Conservation (phyloP, 345 rosid genomes). For the Adansonia digitata region DNA sequence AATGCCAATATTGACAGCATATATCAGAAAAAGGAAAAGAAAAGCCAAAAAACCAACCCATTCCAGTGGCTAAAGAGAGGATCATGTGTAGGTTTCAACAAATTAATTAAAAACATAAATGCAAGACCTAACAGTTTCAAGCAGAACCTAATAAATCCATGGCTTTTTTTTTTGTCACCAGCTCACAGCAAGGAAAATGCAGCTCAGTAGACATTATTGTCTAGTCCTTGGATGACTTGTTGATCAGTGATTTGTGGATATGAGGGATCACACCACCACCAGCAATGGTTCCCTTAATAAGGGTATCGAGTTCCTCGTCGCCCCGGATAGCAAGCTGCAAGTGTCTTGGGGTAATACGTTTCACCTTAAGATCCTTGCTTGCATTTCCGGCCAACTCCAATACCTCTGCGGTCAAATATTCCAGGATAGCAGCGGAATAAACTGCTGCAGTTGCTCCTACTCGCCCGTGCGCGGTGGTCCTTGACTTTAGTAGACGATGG, state of each 20-base stretch:
- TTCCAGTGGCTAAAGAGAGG: not conserved
- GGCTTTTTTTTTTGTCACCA: not conserved
- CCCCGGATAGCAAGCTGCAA: constrained; percentile 70
- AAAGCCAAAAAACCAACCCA: not conserved
- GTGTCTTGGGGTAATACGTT: constrained; percentile 65
- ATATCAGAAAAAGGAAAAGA: not conserved
- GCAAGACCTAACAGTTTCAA: not conserved
- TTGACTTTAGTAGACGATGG: constrained; percentile 55
- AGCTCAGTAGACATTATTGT: not conserved
- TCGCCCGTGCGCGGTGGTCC: constrained; percentile 63
- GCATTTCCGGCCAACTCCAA: constrained; percentile 69
- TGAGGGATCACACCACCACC: constrained; percentile 82
- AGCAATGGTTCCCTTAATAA: constrained; percentile 76
- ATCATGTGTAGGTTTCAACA: not conserved
- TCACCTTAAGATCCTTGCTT: constrained; percentile 71
- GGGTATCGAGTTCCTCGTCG: constrained; percentile 66
- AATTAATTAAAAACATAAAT: not conserved
- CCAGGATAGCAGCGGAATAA: constrained; percentile 62
- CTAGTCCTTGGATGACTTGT: constrained; percentile 58
- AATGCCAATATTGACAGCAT: not conserved
- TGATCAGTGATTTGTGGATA: constrained; percentile 72
- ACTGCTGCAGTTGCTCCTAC: constrained; percentile 77
- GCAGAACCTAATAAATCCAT: not conserved
- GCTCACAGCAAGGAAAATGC: not conserved
- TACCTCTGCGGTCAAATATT: constrained; percentile 66